Base-by-base conservation (phyloP, 257 asterid species). In the Fraxinus americana region DNA sequence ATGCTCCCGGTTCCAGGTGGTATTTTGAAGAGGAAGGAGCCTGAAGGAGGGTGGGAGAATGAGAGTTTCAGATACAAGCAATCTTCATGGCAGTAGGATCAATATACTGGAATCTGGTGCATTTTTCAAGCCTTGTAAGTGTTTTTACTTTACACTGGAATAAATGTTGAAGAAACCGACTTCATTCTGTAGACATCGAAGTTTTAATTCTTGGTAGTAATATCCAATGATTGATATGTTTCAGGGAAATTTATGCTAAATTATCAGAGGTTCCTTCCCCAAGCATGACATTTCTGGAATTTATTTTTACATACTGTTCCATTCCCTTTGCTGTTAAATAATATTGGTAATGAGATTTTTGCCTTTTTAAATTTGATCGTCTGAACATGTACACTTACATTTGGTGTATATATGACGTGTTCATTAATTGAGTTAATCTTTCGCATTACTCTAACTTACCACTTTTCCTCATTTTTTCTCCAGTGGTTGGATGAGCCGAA, bases 1-100 rank as follows among this genome's bases (percentile, higher is more conserved):
- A 83, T 85, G 79, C 88, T 76, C 80, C 79, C 89, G 1, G 84
- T 80, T 43, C 75, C 96, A 35, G 86, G 94, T 66, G 89, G 91
- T 77, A 75, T 77, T 78, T 48, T 83, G 71, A 91, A 88, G 86
- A 84, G 94, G 83, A 91, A 86, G 79, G 92, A 91, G 76, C 94
- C 92, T 5, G 96, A 91, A 25, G 90, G 89, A 75, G 88, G 90
- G 66, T 86, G 89, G 91, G 96, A 89, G 23, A 74, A 71, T 63
- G 96, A 89, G 74, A 79, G 79, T 78, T 81, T 86, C 78, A 82
- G 92, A 78, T 82, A 80, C 85, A 90, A 88, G 85, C 96, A 88
- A 77, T 77, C 91, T 77, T 85, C 92, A 17, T 83, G 90, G 91
- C 89, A 88, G 54, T 84, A 82, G 81, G 77, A 76, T 70, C 67